A percentile compares a stretch with the other conserved stretches of the same genome.
These are phyloP conservation scores for Lentinula guzmanii DNA, from an alignment of 768 basidiomycete species.

Conservation along the genomic window DNA sequence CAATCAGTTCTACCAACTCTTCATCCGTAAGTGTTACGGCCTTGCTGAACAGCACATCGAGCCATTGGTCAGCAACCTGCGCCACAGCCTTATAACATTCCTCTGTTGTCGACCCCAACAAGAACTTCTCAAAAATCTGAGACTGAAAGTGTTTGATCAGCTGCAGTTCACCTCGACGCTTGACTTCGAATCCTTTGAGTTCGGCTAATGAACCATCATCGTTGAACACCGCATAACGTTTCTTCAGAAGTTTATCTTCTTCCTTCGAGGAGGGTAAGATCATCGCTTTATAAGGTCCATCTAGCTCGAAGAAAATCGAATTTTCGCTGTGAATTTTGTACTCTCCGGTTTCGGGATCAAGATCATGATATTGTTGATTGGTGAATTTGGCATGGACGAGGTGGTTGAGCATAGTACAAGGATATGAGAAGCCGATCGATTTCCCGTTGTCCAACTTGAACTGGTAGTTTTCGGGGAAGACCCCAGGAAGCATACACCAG, in stretches of 20 bases:
- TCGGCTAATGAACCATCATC: constrained; percentile 97
- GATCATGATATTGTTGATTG: constrained; percentile 95
- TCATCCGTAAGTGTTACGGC: constrained; percentile 84
- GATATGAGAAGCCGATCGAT: constrained; percentile 85
- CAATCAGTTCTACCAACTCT: constrained; percentile 95
- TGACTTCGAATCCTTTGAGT: constrained; percentile 98
- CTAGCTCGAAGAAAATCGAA: constrained; percentile 98
- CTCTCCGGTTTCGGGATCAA: constrained; percentile 78
- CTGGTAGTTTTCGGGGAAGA: constrained; percentile 97
- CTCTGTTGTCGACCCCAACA: constrained; percentile 87
- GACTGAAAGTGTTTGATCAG: constrained; percentile 99
- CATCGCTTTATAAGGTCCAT: constrained; percentile 99
- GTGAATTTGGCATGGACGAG: constrained; percentile 94
- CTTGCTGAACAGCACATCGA: constrained; percentile 87
- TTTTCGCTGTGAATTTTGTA: constrained; percentile 91
- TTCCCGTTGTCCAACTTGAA: constrained; percentile 90
- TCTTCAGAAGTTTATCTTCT: constrained; percentile 97
- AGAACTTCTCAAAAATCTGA: constrained; percentile 96
- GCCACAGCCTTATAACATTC: constrained; percentile 96
- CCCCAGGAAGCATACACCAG: constrained; percentile 99
- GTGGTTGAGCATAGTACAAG: constrained; percentile 99
- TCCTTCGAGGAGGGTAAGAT: constrained; percentile 98
- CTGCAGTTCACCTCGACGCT: constrained; percentile 94
- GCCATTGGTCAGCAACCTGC: constrained; percentile 91
- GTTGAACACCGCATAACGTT: constrained; percentile 98